Base-by-base conservation (phyloP, 805 yeast species). In the Teunomyces lycoperdinae region DNA sequence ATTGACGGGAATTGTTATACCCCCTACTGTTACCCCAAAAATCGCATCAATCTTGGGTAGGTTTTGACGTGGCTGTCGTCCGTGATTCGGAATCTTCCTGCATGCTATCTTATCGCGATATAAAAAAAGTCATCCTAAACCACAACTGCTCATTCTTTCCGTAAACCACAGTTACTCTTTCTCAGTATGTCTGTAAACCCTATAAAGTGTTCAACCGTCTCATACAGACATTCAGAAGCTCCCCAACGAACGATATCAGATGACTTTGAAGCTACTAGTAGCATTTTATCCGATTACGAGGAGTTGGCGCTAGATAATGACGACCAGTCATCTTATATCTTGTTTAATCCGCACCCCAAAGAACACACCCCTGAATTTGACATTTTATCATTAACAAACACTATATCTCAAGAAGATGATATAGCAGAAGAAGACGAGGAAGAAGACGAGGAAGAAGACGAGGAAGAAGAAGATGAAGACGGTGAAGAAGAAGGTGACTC, bases 241-340 rank as follows among this genome's bases (percentile, higher is more conserved):
- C 24, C 16, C 13, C 35, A 33, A 29, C 30, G 38, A 20, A 11
- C 34, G 38, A 5, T 11, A 3, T 38, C 41, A 11, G 41, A 38
- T 24, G 30, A 38, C 4, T 26, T 24, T 11, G 53, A 53, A 16
- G 46, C 52, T 34, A 46, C 54, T 16, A 50, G 54, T 40, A 47
- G 51, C 42, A 50, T 53, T 36, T 43, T 53, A 24, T 50, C 54
- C 14, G 56, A 53, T 42, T 48, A 43, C 39, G 55, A 52, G 30
- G 56, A 50, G 33, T 46, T 48, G 39, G 53, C 43, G 17, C 40
- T 46, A 14, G 50, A 39, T 3, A 46, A 41, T 3, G 53, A 52
- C 30, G 56, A 53, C 43, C 51, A 53, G 30, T 50, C 52, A 14
- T 53, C 50, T 48, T 53, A 53, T 29, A 50, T 53, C 24, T 50